These are phyloP conservation scores for Solanum virginianum DNA, from an alignment of 257 asterid species.

Conservation along the genomic window DNA sequence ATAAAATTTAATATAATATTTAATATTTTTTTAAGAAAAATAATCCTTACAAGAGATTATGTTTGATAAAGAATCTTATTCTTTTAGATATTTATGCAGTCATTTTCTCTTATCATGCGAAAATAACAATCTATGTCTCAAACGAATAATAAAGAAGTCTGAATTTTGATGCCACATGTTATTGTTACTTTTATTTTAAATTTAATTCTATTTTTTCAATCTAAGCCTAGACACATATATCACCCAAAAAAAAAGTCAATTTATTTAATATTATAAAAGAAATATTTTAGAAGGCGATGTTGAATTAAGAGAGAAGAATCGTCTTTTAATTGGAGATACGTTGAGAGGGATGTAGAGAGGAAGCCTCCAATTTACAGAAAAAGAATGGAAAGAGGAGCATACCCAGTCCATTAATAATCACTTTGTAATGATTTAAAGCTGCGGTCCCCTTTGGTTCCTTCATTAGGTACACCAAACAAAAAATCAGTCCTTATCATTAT, in stretches of 20 bases:
- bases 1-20: background rate
- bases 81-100: background rate
- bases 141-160: too few species aligned
- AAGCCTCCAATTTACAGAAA: background rate
- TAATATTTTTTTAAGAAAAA: background rate
- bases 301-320: background rate
- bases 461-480: background rate
- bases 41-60: background rate
- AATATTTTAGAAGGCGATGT: background rate
- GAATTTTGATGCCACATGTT: too few species aligned
- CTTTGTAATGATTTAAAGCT: background rate
- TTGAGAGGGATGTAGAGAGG: background rate
- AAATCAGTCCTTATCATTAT: background rate
- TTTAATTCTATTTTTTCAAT: too few species aligned
- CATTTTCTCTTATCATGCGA: background rate
- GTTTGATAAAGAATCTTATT: background rate
- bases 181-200: too few species aligned
- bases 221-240: background rate
- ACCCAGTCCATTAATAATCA: background rate
- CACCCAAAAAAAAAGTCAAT: background rate
- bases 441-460: background rate
- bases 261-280: background rate
- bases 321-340: background rate
- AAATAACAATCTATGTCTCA: background rate
- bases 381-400: background rate